phyloP scores from a whole-genome alignment of 371 early-diverging fungal genomes.

The Syncephalastrum racemosum region DNA sequence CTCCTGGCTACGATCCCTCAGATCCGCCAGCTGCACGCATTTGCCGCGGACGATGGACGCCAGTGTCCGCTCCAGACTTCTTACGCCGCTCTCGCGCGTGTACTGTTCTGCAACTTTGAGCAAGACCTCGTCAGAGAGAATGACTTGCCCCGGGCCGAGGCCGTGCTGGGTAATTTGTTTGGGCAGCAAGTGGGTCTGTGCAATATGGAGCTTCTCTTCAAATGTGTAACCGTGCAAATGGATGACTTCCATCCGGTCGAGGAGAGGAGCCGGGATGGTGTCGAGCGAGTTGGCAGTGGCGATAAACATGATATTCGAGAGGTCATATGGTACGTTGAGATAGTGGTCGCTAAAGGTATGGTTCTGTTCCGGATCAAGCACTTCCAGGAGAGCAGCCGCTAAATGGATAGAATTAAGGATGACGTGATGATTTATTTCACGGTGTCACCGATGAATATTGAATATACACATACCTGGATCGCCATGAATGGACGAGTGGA shows the following conservation, averaged over 20 bases:
- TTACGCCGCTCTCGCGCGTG: conserved; percentile 88
- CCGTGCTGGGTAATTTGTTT: conserved; percentile 77
- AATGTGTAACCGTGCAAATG: conserved; percentile 82
- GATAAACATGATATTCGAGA: conserved; percentile 84
- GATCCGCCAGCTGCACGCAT: conserved; percentile 67
- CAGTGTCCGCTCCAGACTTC: conserved; percentile 75
- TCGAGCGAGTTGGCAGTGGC: conserved; percentile 85
- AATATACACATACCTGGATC: conserved; percentile 53
- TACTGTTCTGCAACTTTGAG: conserved; percentile 69
- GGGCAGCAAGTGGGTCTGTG: conserved; percentile 54
- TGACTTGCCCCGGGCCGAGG: conserved; percentile 44
- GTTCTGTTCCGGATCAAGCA: conserved; percentile 90
- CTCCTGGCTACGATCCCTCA: conserved; percentile 15
- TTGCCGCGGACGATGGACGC: conserved; percentile 74
- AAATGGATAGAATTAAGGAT: not conserved
- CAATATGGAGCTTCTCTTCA: conserved; percentile 73
- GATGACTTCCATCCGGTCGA: conserved; percentile 90
- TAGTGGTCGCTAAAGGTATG: conserved; percentile 82
- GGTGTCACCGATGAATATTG: not conserved
- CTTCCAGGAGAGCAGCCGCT: conserved; percentile 82
- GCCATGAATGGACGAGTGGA: conserved; percentile 64
- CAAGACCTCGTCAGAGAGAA: conserved; percentile 57
- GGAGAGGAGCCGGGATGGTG: conserved; percentile 76
- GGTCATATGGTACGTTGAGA: conserved; percentile 80
- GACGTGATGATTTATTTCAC: not conserved